These are phyloP conservation scores for Dendrobium huoshanense DNA, from an alignment of 106 monocot genomes.

Conservation along the genomic window DNA sequence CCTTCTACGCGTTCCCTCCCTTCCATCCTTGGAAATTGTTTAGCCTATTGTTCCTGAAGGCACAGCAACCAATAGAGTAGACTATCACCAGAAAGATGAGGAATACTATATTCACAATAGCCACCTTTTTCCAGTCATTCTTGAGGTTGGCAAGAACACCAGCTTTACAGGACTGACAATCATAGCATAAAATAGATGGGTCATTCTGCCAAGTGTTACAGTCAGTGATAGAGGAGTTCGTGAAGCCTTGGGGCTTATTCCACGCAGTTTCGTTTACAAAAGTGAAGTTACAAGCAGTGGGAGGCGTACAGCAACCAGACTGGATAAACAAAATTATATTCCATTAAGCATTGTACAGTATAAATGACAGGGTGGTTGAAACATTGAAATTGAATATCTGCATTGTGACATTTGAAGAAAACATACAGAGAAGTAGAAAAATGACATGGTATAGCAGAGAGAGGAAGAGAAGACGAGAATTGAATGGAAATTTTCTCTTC, in stretches of 20 bases:
- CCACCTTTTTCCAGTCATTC: conserved; percentile 70
- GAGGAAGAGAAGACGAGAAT: background rate
- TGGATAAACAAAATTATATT: conserved; percentile 9
- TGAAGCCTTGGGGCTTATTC: conserved; percentile 22
- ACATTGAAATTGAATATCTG: background rate
- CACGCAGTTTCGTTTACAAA: conserved; percentile 28
- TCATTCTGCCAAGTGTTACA: conserved; percentile 50
- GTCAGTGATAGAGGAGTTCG: conserved; percentile 18
- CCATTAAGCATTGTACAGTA: background rate
- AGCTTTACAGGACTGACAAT: conserved; percentile 58
- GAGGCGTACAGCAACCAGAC: conserved; percentile 67
- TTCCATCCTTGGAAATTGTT: conserved; percentile 41
- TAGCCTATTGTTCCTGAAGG: conserved; percentile 53
- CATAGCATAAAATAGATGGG: conserved; percentile 36
- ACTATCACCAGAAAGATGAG: conserved; percentile 47
- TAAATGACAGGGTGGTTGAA: background rate
- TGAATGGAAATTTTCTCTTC: too few relatives aligned
- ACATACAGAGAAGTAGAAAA: background rate
- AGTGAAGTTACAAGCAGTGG: conserved; percentile 45
- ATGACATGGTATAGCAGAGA: background rate
- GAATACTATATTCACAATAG: conserved; percentile 41
- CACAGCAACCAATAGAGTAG: conserved; percentile 60
- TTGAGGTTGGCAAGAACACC: conserved; percentile 56
- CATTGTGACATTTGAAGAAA: background rate
- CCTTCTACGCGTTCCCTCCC: conserved; percentile 7